Conservation (phyloP, 1,284 basidiomycete genomes). For the Trichosporon ovoides region DNA sequence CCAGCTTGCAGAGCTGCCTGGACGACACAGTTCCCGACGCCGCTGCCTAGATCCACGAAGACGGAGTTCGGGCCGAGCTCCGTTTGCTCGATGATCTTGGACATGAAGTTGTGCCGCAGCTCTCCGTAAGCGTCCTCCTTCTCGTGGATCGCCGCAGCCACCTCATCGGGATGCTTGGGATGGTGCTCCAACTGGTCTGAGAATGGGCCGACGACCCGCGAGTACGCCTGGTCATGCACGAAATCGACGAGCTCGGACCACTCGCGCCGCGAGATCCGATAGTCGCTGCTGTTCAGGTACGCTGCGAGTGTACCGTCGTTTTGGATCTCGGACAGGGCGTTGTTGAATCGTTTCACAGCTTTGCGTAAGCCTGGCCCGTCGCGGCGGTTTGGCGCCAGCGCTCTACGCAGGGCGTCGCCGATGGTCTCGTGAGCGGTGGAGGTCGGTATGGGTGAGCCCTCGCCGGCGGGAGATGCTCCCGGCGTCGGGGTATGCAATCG, state of each 20-base stretch:
- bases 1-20: slow-evolving; percentile 55
- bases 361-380: slow-evolving; percentile 52
- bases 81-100: slow-evolving; percentile 43
- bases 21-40: slow-evolving; percentile 56
- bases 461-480: slow-evolving; percentile 25
- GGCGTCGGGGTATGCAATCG: slow-evolving; percentile 20
- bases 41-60: slow-evolving; percentile 55
- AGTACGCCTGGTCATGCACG: slow-evolving; percentile 54
- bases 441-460: slow-evolving; percentile 14
- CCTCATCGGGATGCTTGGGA: slow-evolving; percentile 43
- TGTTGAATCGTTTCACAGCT: slow-evolving; percentile 53
- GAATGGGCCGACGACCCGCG: slow-evolving; percentile 54
- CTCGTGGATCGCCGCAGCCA: slow-evolving; percentile 36
- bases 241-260: slow-evolving; percentile 50
- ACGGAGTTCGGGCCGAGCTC: slow-evolving; percentile 37
- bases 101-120: slow-evolving; percentile 45
- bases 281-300: slow-evolving; percentile 25
- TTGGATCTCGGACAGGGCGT: slow-evolving; percentile 47
- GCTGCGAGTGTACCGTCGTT: slow-evolving; percentile 36
- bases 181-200: slow-evolving; percentile 48
- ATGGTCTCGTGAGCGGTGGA: slow-evolving; percentile 48
- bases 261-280: slow-evolving; percentile 31
- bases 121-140: slow-evolving; percentile 49
- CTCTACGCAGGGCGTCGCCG: slow-evolving; percentile 52
- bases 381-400: slow-evolving; percentile 50